These are phyloP conservation scores for Apophysomyces ossiformis DNA, from an alignment of 371 early-diverging fungal species.

Conservation along the genomic window DNA sequence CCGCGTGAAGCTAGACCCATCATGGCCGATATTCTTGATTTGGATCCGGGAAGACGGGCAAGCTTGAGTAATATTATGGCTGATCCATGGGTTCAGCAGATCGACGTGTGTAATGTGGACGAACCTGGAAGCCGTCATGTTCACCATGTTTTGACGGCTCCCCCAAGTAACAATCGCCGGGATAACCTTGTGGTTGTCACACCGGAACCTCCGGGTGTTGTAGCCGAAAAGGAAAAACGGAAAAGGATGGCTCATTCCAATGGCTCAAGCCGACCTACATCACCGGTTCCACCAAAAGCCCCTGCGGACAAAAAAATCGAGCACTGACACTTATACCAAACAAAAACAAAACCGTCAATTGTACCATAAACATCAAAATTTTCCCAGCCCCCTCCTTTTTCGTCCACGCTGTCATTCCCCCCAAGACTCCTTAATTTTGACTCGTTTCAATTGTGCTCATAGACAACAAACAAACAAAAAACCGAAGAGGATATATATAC, in stretches of 20 bases:
- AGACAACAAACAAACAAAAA: neutral
- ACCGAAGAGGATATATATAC: neutral
- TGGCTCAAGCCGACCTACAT: conserved; percentile 7
- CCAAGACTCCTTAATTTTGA: neutral
- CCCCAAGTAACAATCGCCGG: conserved; percentile 9
- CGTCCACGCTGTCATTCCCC: neutral
- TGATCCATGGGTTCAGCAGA: conserved; percentile 61
- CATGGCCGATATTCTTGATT: conserved; percentile 54
- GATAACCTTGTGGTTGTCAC: conserved; percentile 27
- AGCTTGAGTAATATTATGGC: conserved; percentile 44
- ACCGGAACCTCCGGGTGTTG: conserved; percentile 27
- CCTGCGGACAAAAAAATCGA: neutral
- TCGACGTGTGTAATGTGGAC: conserved; percentile 61
- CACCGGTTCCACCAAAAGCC: conserved; percentile 2
- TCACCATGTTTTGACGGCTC: conserved; percentile 46
- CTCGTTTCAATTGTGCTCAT: neutral
- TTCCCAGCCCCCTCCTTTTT: too few species aligned
- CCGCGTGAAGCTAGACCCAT: conserved; percentile 54
- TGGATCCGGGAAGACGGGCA: conserved; percentile 55
- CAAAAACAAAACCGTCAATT: neutral
- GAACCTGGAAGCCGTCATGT: conserved; percentile 51
- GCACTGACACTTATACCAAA: neutral
- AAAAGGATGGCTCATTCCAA: conserved; percentile 10
- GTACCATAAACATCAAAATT: neutral
- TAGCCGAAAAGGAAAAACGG: conserved; percentile 30